Evolutionary conservation across 306 rosid species (phyloP).

Genomic region (Crotalaria pallida): DNA sequence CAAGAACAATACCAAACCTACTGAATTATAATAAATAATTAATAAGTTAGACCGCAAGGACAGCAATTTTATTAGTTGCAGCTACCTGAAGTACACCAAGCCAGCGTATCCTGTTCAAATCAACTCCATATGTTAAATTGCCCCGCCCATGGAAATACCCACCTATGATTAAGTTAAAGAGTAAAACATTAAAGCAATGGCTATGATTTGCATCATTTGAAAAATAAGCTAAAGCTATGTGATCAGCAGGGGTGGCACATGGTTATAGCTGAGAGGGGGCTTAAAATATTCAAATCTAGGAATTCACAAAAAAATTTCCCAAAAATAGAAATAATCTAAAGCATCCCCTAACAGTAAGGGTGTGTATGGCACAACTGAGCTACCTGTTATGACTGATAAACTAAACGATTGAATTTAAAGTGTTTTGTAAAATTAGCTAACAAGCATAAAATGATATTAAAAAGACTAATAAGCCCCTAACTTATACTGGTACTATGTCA

Average conservation of each 20-base stretch:
- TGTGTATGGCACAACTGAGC: too few relatives aligned
- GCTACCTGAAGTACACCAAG: constrained; percentile 71
- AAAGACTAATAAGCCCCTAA: too few relatives aligned
- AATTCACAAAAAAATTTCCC: too few relatives aligned
- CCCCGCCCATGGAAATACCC: constrained; percentile 74
- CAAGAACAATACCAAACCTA: constrained; percentile 9
- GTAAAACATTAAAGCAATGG: constrained; percentile 8
- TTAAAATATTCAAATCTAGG: too few relatives aligned
- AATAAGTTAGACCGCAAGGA: constrained; percentile 4
- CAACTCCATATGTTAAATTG: constrained; percentile 68
- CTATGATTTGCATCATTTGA: neutral
- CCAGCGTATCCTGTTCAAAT: constrained; percentile 62
- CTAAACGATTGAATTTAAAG: too few relatives aligned
- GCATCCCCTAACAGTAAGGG: too few relatives aligned
- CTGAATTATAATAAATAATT: neutral
- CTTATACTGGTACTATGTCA: too few relatives aligned
- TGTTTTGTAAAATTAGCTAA: too few relatives aligned
- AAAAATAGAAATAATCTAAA: too few relatives aligned
- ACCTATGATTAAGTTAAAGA: constrained; percentile 46
- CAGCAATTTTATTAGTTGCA: neutral
- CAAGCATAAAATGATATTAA: too few relatives aligned
- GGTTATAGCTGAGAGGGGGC: neutral
- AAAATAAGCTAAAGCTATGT: neutral
- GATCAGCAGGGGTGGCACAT: neutral
- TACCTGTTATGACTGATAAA: too few relatives aligned